Evolutionary conservation across 1,139 yeast species (phyloP), one percentile per base, ranked within the genome.

Genomic region (Kodamaea alishanica): DNA sequence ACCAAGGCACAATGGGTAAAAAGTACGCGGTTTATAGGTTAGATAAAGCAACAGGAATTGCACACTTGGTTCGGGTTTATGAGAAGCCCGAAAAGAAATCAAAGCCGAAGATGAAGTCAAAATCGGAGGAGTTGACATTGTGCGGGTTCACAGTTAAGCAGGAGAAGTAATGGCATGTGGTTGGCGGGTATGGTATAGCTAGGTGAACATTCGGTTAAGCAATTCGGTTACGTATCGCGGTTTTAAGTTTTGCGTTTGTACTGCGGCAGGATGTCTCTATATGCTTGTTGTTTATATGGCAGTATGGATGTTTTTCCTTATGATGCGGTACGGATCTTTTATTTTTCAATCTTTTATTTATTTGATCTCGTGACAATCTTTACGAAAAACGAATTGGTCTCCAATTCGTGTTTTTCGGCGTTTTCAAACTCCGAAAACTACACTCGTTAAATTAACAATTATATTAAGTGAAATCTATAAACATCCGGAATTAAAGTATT

Each of bases 11-110:
- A 15, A 15, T 15, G 20, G 20, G 20, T 3, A 40, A 40, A 37
- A 37, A 34, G 33, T 40, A 40, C 34, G 43, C 41, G 8, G 37
- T 37, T 5, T 40, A 40, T 26, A 30, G 43, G 4, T 22, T 37
- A 37, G 43, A 40, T 30, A 34, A 34, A 30, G 32, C 28, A 24
- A 40, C 43, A 7, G 43, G 43, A 4, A 30, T 40, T 8, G 32
- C 37, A 15, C 34, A 38, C 25, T 30, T 40, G 23, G 43, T 40
- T n/a, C 31, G 32, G 25, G 34, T 40, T 4, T 12, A 25, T 22
- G 40, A 37, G 9, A 26, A 28, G 6, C 36, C 38, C 6, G 38
- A 40, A 4, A 30, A 34, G 6, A 15, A 9, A 6, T 27, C 4
- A 3, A 34, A 22, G 25, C 22, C 26, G 29, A 15, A 28, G 35